Evolutionary conservation across 768 basidiomycete species (phyloP), one percentile per base, ranked within the genome.

Genomic region (Albatrellus ellisii): DNA sequence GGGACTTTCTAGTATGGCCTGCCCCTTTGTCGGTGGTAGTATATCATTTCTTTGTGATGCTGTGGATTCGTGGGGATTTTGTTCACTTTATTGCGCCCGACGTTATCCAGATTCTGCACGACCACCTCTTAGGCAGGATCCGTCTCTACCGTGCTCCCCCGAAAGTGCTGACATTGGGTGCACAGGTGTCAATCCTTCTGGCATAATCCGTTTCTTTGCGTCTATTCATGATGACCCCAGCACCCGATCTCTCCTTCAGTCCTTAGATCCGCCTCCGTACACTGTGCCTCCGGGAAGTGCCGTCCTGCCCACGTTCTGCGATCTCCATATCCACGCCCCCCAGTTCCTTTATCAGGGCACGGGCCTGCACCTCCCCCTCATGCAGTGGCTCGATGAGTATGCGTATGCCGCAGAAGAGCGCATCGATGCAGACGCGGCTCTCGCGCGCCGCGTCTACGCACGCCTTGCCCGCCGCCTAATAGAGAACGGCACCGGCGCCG

Each of bases 271-370:
- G 53, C 82, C 10, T 71, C 72, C 2, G 24, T 42, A 7, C 76
- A 77, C 47, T 4, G 53, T 83, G 10, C 71, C 72, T 2, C 25
- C 42, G 7, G 77, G 77, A 14, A 69, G 62, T 40, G 86, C 90
- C 53, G 44, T 90, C 31, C 48, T 83, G n/a, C 85, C 88, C 2
- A 73, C 77, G 0, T 91, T 89, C 58, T 76, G 72, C 43, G 88
- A 91, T 57, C 65, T 87, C 4, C 88, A 91, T 54, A 67, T 90
- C 0, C 89, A 92, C 55, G 87, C 88, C 0, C n/a, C 85, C 89
- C 90, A 92, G 55, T 90, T 83, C 55, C 65, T 90, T 25, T 91
- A 89, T 46, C 80, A 87, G 43, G 90, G 90, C 2, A 87, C 76
- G 1, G 88, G 89, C 0, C 67, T 91, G 4, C 83, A 92, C 56